Conservation (phyloP, 768 basidiomycete genomes). For the Tylopilus felleus region DNA sequence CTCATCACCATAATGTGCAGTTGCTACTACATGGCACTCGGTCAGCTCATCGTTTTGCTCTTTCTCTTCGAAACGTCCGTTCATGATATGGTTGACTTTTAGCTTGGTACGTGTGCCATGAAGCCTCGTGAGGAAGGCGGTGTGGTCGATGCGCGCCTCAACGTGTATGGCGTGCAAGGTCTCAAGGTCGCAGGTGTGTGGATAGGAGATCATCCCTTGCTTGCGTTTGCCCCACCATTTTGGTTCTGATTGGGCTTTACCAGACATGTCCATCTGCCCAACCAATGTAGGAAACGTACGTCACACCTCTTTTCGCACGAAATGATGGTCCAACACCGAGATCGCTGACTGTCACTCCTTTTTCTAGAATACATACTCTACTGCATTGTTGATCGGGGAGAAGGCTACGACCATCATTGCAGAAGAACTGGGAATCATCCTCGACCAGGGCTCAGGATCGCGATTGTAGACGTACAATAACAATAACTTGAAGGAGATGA, state of each 20-base stretch:
- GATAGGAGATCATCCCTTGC: too few species aligned
- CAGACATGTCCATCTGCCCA: conserved; percentile 38
- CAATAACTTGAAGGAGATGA: too few species aligned
- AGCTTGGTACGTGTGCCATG: conserved; percentile 71
- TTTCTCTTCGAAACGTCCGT: not conserved
- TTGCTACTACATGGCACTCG: conserved; percentile 9
- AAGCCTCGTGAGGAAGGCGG: conserved; percentile 56
- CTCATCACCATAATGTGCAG: too few species aligned
- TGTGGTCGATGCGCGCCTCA: conserved; percentile 58
- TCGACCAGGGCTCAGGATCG: too few species aligned
- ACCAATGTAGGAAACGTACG: conserved; percentile 24
- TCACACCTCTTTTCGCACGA: not conserved
- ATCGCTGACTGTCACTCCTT: too few species aligned
- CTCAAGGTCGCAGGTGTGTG: conserved; percentile 60
- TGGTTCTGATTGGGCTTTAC: not conserved
- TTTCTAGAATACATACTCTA: conserved; percentile 45
- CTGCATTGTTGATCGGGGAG: conserved; percentile 49
- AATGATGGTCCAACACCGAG: too few species aligned
- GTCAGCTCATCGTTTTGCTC: conserved; percentile 6
- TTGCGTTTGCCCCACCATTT: too few species aligned
- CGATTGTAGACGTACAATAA: too few species aligned
- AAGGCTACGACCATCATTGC: conserved; percentile 60
- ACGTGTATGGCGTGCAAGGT: conserved; percentile 57
- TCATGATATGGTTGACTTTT: not conserved
- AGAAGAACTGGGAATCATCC: conserved; percentile 37